Evolutionary conservation across 2,329 filamentous ascomycete genomes (phyloP).

Genomic region (Phialophora expanda): DNA sequence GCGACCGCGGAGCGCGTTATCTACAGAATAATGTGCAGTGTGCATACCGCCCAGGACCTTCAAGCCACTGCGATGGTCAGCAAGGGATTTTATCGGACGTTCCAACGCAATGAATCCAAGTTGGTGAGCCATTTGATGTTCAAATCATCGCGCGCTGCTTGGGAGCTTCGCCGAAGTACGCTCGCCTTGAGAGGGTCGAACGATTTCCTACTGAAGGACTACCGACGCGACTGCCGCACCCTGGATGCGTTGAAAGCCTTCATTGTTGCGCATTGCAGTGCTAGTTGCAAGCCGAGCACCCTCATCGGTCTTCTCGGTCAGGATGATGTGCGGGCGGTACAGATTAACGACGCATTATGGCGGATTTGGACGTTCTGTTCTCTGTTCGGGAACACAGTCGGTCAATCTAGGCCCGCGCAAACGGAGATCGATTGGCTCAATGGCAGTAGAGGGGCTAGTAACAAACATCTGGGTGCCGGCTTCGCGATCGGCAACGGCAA

Average conservation of each 20-base stretch:
- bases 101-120: conserved; percentile 36
- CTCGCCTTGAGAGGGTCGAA: conserved; percentile 30
- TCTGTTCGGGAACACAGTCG: conserved; percentile 62
- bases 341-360: conserved; percentile 68
- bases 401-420: conserved; percentile 63
- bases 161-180: conserved; percentile 37
- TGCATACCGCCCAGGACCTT: conserved; percentile 32
- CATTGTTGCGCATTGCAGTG: conserved; percentile 61
- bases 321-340: conserved; percentile 52
- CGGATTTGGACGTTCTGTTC: conserved; percentile 70
- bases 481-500: conserved; percentile 63
- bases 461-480: conserved; percentile 57
- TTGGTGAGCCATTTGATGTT: conserved; percentile 37
- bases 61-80: conserved; percentile 37
- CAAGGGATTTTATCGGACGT: conserved; percentile 37
- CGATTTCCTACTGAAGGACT: conserved; percentile 35
- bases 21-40: conserved; percentile 35
- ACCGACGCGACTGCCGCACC: conserved; percentile 55
- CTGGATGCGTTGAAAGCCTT: conserved; percentile 61
- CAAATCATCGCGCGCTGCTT: conserved; percentile 36
- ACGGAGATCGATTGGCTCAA: conserved; percentile 68
- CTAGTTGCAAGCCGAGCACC: conserved; percentile 63
- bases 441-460: conserved; percentile 58
- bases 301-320: conserved; percentile 58
- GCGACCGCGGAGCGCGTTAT: conserved; percentile 35